A percentile compares a stretch with the other conserved stretches of the same genome.
Evolutionary conservation across 2,329 filamentous ascomycete species (phyloP).

Genomic region (Colletotrichum sp.): DNA sequence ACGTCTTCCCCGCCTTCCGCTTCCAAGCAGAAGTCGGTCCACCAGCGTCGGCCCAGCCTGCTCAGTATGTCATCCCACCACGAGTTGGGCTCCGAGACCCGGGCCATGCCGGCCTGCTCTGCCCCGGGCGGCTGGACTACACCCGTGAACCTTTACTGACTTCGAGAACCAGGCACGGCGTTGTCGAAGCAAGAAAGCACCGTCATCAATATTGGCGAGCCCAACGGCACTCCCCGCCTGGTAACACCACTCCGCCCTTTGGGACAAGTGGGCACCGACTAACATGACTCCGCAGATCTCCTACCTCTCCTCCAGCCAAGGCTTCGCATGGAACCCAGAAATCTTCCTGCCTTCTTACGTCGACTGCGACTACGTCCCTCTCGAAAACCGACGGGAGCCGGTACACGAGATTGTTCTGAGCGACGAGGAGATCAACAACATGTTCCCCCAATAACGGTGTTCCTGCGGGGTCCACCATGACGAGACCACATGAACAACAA

Average conservation of each 20-base stretch:
- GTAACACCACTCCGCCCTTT: conserved; percentile 49
- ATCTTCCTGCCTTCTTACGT: conserved; percentile 83
- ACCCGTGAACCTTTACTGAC: conserved; percentile 29
- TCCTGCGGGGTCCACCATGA: not conserved
- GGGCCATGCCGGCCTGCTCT: not conserved
- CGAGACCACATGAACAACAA: not conserved
- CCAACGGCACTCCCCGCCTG: conserved; percentile 74
- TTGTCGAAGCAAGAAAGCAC: conserved; percentile 78
- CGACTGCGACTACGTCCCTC: conserved; percentile 75
- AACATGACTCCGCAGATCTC: conserved; percentile 64
- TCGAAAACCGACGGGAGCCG: conserved; percentile 78
- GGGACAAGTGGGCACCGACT: not conserved
- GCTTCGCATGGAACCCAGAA: conserved; percentile 85
- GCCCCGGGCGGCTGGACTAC: not conserved
- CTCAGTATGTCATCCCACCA: conserved; percentile 51
- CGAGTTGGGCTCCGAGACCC: not conserved
- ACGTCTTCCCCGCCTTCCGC: conserved; percentile 48
- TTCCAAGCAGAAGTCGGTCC: conserved; percentile 48
- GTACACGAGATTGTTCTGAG: conserved; percentile 80
- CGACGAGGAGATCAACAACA: conserved; percentile 75
- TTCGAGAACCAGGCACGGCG: conserved; percentile 63
- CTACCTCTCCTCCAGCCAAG: conserved; percentile 79
- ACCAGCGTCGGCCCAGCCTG: conserved; percentile 65
- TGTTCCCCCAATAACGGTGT: conserved; percentile 65
- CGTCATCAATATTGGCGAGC: conserved; percentile 80